phyloP scores from a whole-genome alignment of 2,329 filamentous ascomycete genomes.

The Aspergillus viridinutans region DNA sequence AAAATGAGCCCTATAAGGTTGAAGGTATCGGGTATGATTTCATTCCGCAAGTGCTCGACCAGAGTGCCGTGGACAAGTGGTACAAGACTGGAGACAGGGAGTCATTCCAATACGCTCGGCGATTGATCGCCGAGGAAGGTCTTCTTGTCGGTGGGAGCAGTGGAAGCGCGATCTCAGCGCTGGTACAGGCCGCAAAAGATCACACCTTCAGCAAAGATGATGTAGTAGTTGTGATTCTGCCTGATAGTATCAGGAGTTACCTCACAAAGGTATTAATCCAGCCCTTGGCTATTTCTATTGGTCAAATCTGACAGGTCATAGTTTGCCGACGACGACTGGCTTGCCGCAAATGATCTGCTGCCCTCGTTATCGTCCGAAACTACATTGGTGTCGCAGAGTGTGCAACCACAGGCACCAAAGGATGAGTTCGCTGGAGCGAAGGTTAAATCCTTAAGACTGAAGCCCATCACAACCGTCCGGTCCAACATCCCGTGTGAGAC shows the following conservation, averaged over 20 bases:
- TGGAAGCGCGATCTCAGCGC: constrained; percentile 82
- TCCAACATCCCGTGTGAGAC: constrained; percentile 69
- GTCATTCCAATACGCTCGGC: constrained; percentile 83
- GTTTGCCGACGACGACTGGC: constrained; percentile 98
- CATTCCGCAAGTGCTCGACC: constrained; percentile 87
- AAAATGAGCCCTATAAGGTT: constrained; percentile 89
- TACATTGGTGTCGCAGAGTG: constrained; percentile 27
- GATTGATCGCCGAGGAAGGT: constrained; percentile 90
- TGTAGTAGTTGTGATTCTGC: constrained; percentile 83
- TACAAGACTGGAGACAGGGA: constrained; percentile 96
- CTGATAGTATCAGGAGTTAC: constrained; percentile 96
- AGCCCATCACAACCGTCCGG: constrained; percentile 84
- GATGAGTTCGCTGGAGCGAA: constrained; percentile 76
- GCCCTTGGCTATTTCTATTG: constrained; percentile 1
- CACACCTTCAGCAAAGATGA: constrained; percentile 75
- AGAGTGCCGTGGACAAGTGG: constrained; percentile 79
- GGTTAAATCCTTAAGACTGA: constrained; percentile 77
- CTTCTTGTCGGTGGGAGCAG: constrained; percentile 90
- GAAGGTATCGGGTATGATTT: constrained; percentile 99
- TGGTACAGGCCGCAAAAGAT: constrained; percentile 72
- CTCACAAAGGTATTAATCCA: constrained; percentile 65
- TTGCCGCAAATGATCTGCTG: constrained; percentile 90
- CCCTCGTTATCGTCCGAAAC: constrained; percentile 53
- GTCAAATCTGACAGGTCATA: constrained; percentile 23
- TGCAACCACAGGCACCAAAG: constrained; percentile 38